A percentile compares a stretch with the other conserved stretches of the same genome.
phyloP scores from a whole-genome alignment of 768 basidiomycete genomes.

The Podaxis carcinomalis region DNA sequence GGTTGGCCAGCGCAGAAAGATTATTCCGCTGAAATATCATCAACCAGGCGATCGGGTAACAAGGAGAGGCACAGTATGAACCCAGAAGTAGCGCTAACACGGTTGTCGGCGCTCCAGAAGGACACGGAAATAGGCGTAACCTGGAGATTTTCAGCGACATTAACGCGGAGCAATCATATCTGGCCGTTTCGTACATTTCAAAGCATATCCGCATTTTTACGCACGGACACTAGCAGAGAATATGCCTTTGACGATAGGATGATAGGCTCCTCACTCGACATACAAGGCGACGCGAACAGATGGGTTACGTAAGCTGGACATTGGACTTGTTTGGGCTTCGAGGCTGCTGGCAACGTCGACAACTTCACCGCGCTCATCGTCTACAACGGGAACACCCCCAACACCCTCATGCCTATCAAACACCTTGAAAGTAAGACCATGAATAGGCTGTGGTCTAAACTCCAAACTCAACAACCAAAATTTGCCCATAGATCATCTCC shows the following conservation, averaged over 20 bases:
- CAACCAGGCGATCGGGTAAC: not conserved
- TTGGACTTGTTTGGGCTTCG: slow-evolving; percentile 21
- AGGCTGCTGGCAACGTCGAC: slow-evolving; percentile 32
- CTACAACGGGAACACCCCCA: slow-evolving; percentile 19
- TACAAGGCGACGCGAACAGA: slow-evolving; percentile 1
- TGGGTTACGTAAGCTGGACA: slow-evolving; percentile 22
- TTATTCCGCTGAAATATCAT: not conserved
- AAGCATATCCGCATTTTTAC: not conserved
- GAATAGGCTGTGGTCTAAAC: not conserved
- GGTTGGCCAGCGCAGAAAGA: not conserved
- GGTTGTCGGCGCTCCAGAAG: slow-evolving; percentile 3
- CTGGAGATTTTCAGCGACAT: not conserved
- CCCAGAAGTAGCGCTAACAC: not conserved
- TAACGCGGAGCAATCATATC: not conserved
- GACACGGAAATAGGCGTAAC: slow-evolving; percentile 3
- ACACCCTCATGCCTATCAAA: slow-evolving; percentile 66
- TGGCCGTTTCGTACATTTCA: not conserved
- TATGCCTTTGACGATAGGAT: not conserved
- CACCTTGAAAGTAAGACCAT: slow-evolving; percentile 70
- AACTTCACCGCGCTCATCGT: slow-evolving; percentile 25
- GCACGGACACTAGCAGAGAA: not conserved
- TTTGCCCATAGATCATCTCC: slow-evolving; percentile 61
- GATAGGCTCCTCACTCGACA: not conserved
- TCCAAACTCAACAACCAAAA: slow-evolving; percentile 8
- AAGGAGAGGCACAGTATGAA: not conserved